Percentiles rank a stretch among this genome's conserved stretches.
These are phyloP conservation scores for Klebsormidium nitens DNA, from an alignment of 139 green algal genomes.

Conservation along the genomic window DNA sequence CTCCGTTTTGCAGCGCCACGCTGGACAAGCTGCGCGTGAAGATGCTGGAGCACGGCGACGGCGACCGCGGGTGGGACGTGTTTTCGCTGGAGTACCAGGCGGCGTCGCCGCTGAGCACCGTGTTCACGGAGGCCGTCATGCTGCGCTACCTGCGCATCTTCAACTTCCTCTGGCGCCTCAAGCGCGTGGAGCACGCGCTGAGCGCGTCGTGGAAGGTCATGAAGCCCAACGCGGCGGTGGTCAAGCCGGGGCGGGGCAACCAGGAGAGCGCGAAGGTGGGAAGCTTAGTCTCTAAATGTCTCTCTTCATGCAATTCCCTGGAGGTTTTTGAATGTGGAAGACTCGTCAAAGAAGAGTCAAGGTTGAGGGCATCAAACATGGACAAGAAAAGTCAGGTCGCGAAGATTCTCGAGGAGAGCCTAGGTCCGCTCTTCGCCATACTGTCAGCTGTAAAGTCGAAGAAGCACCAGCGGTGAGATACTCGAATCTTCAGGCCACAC, in stretches of 20 bases:
- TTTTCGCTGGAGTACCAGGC: slow-evolving; percentile 81
- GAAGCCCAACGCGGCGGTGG: slow-evolving; percentile 41
- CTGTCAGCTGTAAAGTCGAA: too few species aligned
- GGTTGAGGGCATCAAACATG: not conserved
- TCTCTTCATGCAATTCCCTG: too few species aligned
- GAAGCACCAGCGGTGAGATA: too few species aligned
- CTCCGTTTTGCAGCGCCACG: too few species aligned
- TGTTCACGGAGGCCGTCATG: slow-evolving; percentile 62
- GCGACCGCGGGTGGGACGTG: slow-evolving; percentile 77
- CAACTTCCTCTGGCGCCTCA: slow-evolving; percentile 81
- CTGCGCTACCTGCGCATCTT: slow-evolving; percentile 69
- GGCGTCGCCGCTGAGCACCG: slow-evolving; percentile 52
- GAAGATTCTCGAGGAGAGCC: too few species aligned
- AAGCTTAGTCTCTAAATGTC: too few species aligned
- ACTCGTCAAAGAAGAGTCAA: too few species aligned
- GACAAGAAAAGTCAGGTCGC: not conserved
- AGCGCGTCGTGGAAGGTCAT: slow-evolving; percentile 62
- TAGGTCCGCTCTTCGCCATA: too few species aligned
- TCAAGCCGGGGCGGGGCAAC: not conserved
- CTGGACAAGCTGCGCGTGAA: slow-evolving; percentile 24
- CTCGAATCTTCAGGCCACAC: too few species aligned
- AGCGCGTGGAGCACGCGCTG: slow-evolving; percentile 73
- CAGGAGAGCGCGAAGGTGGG: not conserved
- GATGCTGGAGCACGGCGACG: slow-evolving; percentile 27
- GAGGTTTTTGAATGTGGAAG: too few species aligned